phyloP scores from a whole-genome alignment of 257 asterid species.

The Gynochthodes officinalis region DNA sequence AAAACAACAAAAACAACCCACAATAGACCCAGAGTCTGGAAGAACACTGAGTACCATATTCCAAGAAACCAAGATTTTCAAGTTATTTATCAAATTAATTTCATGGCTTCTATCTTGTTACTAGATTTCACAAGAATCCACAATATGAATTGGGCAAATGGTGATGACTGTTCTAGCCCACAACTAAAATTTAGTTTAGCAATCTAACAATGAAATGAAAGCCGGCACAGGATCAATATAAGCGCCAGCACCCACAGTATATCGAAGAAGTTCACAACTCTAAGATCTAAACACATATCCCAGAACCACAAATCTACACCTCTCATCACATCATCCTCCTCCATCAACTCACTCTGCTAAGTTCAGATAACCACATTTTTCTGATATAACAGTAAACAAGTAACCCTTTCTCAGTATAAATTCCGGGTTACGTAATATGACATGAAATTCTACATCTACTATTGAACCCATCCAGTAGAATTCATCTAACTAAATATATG shows the following conservation, averaged over 20 bases:
- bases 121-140: slow-evolving; percentile 56
- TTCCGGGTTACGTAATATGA: slow-evolving; percentile 31
- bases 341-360: slow-evolving; percentile 23
- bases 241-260: slow-evolving; percentile 32
- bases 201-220: slow-evolving; percentile 55
- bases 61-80: slow-evolving; percentile 56
- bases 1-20: slow-evolving; percentile 60
- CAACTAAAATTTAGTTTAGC: slow-evolving; percentile 11
- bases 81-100: slow-evolving; percentile 49
- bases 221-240: slow-evolving; percentile 58
- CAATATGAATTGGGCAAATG: slow-evolving; percentile 61
- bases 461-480: slow-evolving; percentile 45
- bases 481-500: slow-evolving; percentile 29
- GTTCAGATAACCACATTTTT: slow-evolving; percentile 18
- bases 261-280: slow-evolving; percentile 31
- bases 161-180: slow-evolving; percentile 41
- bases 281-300: slow-evolving; percentile 52
- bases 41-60: slow-evolving; percentile 55
- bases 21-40: slow-evolving; percentile 48
- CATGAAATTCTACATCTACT: slow-evolving; percentile 34
- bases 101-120: slow-evolving; percentile 71
- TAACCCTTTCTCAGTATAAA: slow-evolving; percentile 18
- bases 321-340: background rate
- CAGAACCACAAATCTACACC: slow-evolving; percentile 16
- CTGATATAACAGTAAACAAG: slow-evolving; percentile 20